These are phyloP conservation scores for Suhomyces atakaporum DNA, from an alignment of 1,139 yeast species.

Conservation along the genomic window DNA sequence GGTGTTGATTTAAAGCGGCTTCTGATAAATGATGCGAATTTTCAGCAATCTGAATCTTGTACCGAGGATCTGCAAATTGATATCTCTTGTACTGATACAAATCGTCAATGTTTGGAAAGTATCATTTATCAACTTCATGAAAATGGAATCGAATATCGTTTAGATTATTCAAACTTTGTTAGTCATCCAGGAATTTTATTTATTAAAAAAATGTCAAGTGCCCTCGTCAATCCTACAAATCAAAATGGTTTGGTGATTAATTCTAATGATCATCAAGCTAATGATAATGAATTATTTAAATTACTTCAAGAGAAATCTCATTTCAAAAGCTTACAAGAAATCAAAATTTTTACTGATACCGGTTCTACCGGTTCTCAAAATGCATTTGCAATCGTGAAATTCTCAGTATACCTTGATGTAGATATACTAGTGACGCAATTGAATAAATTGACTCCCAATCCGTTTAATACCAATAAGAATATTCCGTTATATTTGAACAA, in stretches of 20 bases:
- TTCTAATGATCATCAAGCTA: constrained; percentile 10
- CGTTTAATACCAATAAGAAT: constrained; percentile 34
- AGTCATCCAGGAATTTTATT: constrained; percentile 69
- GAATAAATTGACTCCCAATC: constrained; percentile 24
- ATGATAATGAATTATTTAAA: constrained; percentile 21
- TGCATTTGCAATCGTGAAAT: constrained; percentile 38
- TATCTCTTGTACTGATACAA: constrained; percentile 12
- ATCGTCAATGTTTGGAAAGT: constrained; percentile 11
- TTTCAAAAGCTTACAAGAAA: constrained; percentile 30
- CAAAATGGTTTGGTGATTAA: constrained; percentile 9
- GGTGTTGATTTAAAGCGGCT: constrained; percentile 3
- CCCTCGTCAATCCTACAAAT: constrained; percentile 17
- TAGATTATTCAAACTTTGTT: constrained; percentile 42
- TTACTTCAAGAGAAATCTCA: constrained; percentile 29
- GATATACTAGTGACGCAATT: constrained; percentile 30
- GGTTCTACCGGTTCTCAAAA: constrained; percentile 3
- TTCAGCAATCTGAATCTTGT: constrained; percentile 1
- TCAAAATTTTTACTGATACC: constrained; percentile 26
- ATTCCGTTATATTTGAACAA: constrained; percentile 18
- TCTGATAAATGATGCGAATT: constrained; percentile 3
- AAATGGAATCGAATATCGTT: constrained; percentile 6
- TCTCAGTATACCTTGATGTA: constrained; percentile 40
- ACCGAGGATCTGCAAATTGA: constrained; percentile 8
- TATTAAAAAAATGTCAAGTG: constrained; percentile 46
- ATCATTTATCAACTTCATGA: constrained; percentile 13